A percentile compares a stretch with the other conserved stretches of the same genome.
These are phyloP conservation scores for Saccharomyces hybrid DNA, from an alignment of 1,139 yeast genomes.

Conservation along the genomic window DNA sequence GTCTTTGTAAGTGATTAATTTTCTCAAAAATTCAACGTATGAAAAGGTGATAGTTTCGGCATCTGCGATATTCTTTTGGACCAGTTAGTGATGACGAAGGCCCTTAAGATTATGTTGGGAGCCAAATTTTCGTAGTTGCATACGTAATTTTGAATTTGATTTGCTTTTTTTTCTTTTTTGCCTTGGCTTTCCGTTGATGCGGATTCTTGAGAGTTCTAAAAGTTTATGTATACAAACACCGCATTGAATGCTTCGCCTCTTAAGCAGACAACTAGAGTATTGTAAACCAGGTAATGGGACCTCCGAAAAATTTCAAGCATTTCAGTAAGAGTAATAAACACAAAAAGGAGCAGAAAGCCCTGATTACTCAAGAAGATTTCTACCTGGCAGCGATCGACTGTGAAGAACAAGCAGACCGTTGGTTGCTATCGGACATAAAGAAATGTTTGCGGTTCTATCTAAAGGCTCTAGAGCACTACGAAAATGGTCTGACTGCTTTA, in stretches of 20 bases:
- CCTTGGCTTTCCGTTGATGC: background rate
- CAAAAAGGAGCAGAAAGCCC: constrained; percentile 6
- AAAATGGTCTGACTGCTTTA: constrained; percentile 18
- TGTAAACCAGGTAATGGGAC: background rate
- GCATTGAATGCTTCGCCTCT: background rate
- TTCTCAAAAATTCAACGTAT: background rate
- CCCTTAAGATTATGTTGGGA: too few relatives aligned
- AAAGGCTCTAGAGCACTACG: constrained; percentile 24
- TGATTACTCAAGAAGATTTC: constrained; percentile 26
- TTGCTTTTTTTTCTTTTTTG: background rate
- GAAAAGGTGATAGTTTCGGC: background rate
- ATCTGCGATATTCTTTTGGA: background rate
- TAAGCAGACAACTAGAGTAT: background rate
- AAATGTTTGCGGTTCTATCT: constrained; percentile 26
- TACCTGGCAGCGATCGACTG: constrained; percentile 26
- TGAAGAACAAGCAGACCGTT: constrained; percentile 33
- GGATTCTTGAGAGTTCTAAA: background rate
- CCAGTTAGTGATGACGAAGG: background rate
- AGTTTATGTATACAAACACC: background rate
- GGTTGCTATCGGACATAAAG: constrained; percentile 30
- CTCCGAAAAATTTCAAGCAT: background rate
- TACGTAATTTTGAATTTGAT: background rate
- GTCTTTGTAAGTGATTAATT: background rate
- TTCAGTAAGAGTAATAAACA: constrained; percentile 5
- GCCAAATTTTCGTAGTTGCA: background rate